Conservation (phyloP, 495 filamentous ascomycete species). For the Cercophora scortea region DNA sequence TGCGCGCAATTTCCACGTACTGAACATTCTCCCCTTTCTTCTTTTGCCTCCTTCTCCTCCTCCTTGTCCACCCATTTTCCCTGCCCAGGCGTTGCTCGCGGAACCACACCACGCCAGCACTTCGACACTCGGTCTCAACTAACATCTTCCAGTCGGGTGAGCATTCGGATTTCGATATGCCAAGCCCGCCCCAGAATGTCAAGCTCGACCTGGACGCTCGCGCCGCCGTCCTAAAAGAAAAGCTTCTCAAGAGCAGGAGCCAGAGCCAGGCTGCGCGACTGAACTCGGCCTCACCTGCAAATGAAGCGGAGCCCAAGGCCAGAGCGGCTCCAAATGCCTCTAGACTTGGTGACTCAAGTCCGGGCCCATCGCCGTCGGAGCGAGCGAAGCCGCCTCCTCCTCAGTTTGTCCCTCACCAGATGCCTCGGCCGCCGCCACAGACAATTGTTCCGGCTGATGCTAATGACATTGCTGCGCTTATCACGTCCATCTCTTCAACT, state of each 20-base stretch:
- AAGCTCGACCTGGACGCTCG: conserved; percentile 13
- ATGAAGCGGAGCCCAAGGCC: background rate
- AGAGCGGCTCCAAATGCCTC: background rate
- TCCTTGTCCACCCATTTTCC: no score
- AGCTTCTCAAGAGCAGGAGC: conserved; percentile 9
- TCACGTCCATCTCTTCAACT: conserved; percentile 11
- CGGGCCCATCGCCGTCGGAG: background rate
- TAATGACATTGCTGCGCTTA: conserved; percentile 18
- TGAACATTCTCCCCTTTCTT: no score
- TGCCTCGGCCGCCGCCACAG: conserved; percentile 1
- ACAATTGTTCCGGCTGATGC: conserved; percentile 12
- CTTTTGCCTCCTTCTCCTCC: no score
- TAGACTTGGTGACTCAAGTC: background rate
- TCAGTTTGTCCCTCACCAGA: conserved; percentile 1
- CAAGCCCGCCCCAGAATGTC: background rate
- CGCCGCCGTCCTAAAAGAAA: conserved; percentile 19
- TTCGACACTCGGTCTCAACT: background rate
- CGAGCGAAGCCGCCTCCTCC: background rate
- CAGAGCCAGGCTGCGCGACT: conserved; percentile 1
- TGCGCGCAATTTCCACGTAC: no score
- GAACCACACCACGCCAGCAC: no score
- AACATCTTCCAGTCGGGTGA: background rate
- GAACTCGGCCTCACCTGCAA: background rate
- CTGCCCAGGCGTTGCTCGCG: no score
- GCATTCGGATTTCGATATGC: background rate